Base-by-base conservation (phyloP, 2,329 filamentous ascomycete genomes). In the Fusarium neocosmosporiellum region DNA sequence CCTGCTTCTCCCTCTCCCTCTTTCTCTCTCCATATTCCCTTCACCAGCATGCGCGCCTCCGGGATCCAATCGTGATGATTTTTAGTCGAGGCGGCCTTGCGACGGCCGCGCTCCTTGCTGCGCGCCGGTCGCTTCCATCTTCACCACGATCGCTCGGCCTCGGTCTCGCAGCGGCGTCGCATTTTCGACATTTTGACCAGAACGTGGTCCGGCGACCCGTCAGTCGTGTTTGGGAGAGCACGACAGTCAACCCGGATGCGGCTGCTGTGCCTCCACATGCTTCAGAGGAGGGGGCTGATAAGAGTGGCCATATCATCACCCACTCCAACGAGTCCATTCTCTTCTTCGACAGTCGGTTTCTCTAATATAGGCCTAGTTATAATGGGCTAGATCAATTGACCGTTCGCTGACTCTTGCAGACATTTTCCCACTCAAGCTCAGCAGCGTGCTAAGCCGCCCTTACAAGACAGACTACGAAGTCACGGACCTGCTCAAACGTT, bases 281-380 rank as follows among this genome's bases (percentile, higher is more conserved):
- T 24, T 43, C 70, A 6, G 73, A 77, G 13, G 65, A 70, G 13
- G 89, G 88, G 59, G 89, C 90, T 73, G 87, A 93, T 76, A 90
- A 93, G 71, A 90, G 90, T 11, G 96, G 96, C 0, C 95, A 98
- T 77, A 98, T 98, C 74, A 85, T 88, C n/a, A 88, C 93, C 13
- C 88, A 86, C 4, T 84, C 91, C 1, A 93, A 95, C 75, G 94
- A 98, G 83, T 92, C 92, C 0, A 91, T 98, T 53, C 82, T 98
- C 8, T 99, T 97, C 84, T 92, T 98, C 78, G 95, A 97, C 80
- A 97, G 93, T 95, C 83, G 80, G 90, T 37, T 33, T 60, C 7
- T 10, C 16, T 4, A 10, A 18, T 31, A n/a, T 14, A 13, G 10
- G 24, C 46, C 27, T 27, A 18, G 1, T 27, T 46, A 27, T 27